A percentile compares a stretch with the other conserved stretches of the same genome.
Evolutionary conservation across 179 eudicot species (phyloP).

Genomic region (Vitellaria paradoxa): DNA sequence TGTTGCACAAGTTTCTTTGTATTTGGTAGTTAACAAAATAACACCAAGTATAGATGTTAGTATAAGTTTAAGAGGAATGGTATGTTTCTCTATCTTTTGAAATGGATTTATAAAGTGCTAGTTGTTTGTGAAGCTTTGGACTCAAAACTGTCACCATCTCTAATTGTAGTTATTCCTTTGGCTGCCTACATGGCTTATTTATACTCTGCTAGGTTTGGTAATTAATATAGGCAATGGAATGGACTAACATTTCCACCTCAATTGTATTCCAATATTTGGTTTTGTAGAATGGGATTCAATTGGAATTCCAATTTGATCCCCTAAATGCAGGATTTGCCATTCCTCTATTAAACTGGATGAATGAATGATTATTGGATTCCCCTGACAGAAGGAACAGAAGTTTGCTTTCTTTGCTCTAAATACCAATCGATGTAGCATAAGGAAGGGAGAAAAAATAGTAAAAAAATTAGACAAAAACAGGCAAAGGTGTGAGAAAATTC

Average conservation of each 20-base stretch:
- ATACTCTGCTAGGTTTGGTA: too few relatives aligned
- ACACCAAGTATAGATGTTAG: background rate
- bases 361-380: background rate
- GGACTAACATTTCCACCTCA: background rate
- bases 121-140: background rate
- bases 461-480: too few relatives aligned
- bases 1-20: background rate
- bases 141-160: slow-evolving; percentile 4
- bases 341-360: background rate
- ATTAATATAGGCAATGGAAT: background rate
- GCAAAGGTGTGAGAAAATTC: too few relatives aligned
- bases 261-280: background rate
- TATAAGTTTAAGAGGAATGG: background rate
- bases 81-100: background rate
- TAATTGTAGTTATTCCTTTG: background rate
- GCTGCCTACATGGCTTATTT: background rate
- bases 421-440: too few relatives aligned
- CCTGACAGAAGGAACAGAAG: slow-evolving; percentile 16
- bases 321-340: background rate
- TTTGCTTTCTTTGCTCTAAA: too few relatives aligned
- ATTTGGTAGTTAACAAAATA: background rate
- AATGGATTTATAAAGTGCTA: background rate
- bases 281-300: background rate
- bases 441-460: too few relatives aligned
- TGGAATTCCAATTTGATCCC: background rate